Percentiles rank a stretch among this genome's conserved stretches.
phyloP scores from a whole-genome alignment of 352 stramenopile genomes.

The Phytophthora boehmeriae region DNA sequence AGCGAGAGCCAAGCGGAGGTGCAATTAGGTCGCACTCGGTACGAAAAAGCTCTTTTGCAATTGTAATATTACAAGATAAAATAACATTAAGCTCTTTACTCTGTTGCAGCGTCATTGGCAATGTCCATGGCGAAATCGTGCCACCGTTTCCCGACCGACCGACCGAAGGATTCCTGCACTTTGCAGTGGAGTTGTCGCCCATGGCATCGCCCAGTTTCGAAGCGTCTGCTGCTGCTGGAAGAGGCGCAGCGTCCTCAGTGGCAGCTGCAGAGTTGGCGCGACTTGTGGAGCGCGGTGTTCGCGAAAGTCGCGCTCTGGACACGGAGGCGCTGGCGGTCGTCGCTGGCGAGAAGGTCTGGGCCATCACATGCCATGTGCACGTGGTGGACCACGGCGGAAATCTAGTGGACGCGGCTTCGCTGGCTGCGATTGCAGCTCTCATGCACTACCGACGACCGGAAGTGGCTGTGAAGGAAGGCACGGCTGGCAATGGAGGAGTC shows the following conservation, averaged over 20 bases:
- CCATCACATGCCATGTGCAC: slow-evolving; percentile 91
- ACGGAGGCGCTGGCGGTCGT: slow-evolving; percentile 94
- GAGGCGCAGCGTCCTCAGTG: slow-evolving; percentile 54
- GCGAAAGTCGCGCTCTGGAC: slow-evolving; percentile 93
- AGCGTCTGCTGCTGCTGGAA: slow-evolving; percentile 34
- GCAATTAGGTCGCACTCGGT: slow-evolving; percentile 79
- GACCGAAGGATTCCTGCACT: slow-evolving; percentile 88
- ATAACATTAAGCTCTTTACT: too few relatives aligned
- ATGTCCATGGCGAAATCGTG: slow-evolving; percentile 87
- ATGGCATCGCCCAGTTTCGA: slow-evolving; percentile 88
- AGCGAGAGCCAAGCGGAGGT: slow-evolving; percentile 81
- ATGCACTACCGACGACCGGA: slow-evolving; percentile 94
- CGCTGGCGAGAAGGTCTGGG: slow-evolving; percentile 94
- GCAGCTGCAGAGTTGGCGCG: slow-evolving; percentile 75
- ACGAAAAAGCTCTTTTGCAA: slow-evolving; percentile 14
- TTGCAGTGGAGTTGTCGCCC: slow-evolving; percentile 83
- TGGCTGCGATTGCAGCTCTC: slow-evolving; percentile 94
- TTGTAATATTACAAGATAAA: too few relatives aligned
- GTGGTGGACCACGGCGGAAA: slow-evolving; percentile 94
- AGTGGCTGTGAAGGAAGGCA: slow-evolving; percentile 64
- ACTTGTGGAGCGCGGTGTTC: slow-evolving; percentile 91
- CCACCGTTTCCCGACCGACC: slow-evolving; percentile 86
- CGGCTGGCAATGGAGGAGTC: slow-evolving; percentile 23
- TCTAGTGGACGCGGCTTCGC: slow-evolving; percentile 89
- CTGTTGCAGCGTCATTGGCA: slow-evolving; percentile 66